These are phyloP conservation scores for Penicillium coprophilum DNA, from an alignment of 495 filamentous ascomycete genomes.

Conservation along the genomic window DNA sequence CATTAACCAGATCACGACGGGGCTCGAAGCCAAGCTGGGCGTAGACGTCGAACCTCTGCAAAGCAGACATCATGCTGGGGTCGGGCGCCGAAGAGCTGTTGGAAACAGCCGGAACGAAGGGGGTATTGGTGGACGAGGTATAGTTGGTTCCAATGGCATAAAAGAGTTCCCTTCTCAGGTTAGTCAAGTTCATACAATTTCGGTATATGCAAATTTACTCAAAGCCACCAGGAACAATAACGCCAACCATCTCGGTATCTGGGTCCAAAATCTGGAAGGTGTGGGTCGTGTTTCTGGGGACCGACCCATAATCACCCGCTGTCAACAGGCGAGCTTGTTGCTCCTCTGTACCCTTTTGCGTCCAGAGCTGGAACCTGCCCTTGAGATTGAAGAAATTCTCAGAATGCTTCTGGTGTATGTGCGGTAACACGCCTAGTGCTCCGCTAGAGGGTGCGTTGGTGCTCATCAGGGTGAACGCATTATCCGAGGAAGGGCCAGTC, in stretches of 20 bases:
- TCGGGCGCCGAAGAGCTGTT: constrained; percentile 17
- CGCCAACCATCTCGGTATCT: constrained; percentile 46
- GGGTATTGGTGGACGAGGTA: constrained; percentile 28
- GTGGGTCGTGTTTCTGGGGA: constrained; percentile 43
- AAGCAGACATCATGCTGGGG: constrained; percentile 20
- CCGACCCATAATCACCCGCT: constrained; percentile 43
- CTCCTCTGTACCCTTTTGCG: constrained; percentile 31
- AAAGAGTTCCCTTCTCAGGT: constrained; percentile 35
- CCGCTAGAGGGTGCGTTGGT: constrained; percentile 37
- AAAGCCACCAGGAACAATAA: constrained; percentile 46
- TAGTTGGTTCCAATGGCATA: constrained; percentile 35
- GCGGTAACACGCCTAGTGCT: constrained; percentile 39
- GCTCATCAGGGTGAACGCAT: constrained; percentile 44
- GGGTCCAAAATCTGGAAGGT: constrained; percentile 48
- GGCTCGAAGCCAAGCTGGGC: constrained; percentile 37
- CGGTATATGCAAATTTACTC: constrained; percentile 28
- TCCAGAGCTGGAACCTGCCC: constrained; percentile 48
- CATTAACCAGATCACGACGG: constrained; percentile 38
- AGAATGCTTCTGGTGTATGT: constrained; percentile 44
- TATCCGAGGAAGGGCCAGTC: constrained; percentile 42
- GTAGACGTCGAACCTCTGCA: constrained; percentile 43
- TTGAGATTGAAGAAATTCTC: constrained; percentile 49
- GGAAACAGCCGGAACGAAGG: constrained; percentile 26
- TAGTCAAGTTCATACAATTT: background rate
- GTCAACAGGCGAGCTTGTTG: constrained; percentile 39